Base-by-base conservation (phyloP, 768 basidiomycete species). In the Mycena rebaudengoi region DNA sequence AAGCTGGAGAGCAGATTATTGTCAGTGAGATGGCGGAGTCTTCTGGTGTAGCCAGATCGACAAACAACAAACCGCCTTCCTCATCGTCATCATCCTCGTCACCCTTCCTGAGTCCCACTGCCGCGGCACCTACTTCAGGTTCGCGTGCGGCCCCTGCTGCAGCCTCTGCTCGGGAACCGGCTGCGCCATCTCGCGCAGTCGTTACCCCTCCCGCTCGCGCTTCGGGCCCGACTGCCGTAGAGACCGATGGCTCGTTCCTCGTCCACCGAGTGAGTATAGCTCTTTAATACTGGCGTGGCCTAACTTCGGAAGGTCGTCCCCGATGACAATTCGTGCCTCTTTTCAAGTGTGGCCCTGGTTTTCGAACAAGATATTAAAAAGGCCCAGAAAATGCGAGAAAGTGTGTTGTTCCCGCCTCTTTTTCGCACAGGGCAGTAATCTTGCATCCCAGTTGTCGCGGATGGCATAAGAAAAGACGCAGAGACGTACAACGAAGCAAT, bases 251-350 rank as follows among this genome's bases (percentile, higher is more conserved):
- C 0, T 85, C 89, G 16, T 85, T 86, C 54, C 81, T 95, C 18
- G 78, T 95, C n/a, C 92, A 94, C 71, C 80, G 91, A 62, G 94
- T 93, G 71, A 20, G 76, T 62, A 3, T n/a, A 26, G 21, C 46
- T 16, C 30, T 14, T 37, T 45, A 33, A 33, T 45, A n/a, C 26
- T 13, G 14, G 7, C 16, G 46, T 32, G 28, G 11, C 23, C 35
- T 46, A 14, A 28, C 26, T 25, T 33, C 65, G 32, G 45, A 65
- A 92, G 87, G 83, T 95, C 57, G 94, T 97, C 18, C 96, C 96
- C n/a, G 97, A 99, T 71, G 97, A 99, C 78, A 99, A 99, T 71
- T 92, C 95, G 1, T 99, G 97, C 75, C 80, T 99, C 29, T 99
- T 98, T 79, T 91, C 91, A 4, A 89, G 95, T 3, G 82, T 94